Percentiles rank a stretch among this genome's conserved stretches.
Evolutionary conservation across 306 rosid genomes (phyloP).

Genomic region (Canavalia ensiformis): DNA sequence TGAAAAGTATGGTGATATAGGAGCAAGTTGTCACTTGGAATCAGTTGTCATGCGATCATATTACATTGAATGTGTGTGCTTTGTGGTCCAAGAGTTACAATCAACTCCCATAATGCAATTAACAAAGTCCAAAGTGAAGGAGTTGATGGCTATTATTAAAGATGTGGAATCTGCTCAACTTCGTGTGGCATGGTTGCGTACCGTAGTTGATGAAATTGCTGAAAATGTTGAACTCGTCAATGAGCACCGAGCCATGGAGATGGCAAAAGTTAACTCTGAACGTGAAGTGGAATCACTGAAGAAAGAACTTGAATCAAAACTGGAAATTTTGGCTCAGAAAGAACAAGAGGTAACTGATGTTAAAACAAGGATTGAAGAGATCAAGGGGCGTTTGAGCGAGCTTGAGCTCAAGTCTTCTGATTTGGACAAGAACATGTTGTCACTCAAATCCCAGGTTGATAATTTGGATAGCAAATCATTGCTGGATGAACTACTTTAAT

Average conservation of each 20-base stretch:
- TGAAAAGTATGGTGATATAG: conserved; percentile 85
- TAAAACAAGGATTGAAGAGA: conserved; percentile 58
- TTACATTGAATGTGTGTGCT: conserved; percentile 87
- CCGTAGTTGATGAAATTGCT: conserved; percentile 60
- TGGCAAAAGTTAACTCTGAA: conserved; percentile 64
- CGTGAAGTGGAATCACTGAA: conserved; percentile 60
- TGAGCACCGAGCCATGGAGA: conserved; percentile 59
- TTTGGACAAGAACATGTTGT: conserved; percentile 62
- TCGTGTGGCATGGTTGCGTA: conserved; percentile 74
- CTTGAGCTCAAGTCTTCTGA: conserved; percentile 69
- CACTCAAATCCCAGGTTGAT: conserved; percentile 70
- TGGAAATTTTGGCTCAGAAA: conserved; percentile 65
- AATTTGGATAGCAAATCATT: conserved; percentile 59
- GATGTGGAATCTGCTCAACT: conserved; percentile 87
- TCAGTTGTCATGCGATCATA: conserved; percentile 86
- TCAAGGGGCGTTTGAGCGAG: conserved; percentile 64
- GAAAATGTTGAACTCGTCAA: conserved; percentile 62
- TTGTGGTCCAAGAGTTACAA: conserved; percentile 82
- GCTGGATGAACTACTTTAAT: conserved; percentile 65
- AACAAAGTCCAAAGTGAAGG: conserved; percentile 74
- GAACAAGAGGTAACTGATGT: conserved; percentile 65
- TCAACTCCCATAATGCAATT: conserved; percentile 58
- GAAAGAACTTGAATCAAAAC: conserved; percentile 66
- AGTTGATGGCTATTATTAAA: conserved; percentile 77
- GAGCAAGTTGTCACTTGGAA: conserved; percentile 84